Percentiles rank a stretch among this genome's conserved stretches.
These are phyloP conservation scores for Manihot esculenta DNA, from an alignment of 441 rosid species.

Conservation along the genomic window DNA sequence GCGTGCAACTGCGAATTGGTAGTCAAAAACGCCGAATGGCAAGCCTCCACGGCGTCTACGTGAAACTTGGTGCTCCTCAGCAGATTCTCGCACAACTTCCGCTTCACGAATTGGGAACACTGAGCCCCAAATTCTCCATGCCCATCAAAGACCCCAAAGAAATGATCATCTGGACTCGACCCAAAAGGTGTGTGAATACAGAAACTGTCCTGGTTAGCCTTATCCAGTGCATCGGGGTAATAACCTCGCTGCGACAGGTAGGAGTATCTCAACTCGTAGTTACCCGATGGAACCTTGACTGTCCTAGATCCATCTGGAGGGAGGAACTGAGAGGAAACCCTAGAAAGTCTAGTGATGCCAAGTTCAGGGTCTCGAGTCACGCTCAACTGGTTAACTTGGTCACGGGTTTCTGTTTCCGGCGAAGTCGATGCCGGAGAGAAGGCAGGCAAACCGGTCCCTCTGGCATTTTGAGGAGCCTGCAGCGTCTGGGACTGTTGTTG, in stretches of 20 bases:
- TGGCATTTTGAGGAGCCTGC: constrained; percentile 17
- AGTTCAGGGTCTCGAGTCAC: constrained; percentile 53
- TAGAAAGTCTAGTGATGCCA: constrained; percentile 77
- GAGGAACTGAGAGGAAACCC: constrained; percentile 93
- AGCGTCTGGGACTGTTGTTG: not conserved
- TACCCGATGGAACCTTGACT: constrained; percentile 55
- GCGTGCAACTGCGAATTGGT: constrained; percentile 81
- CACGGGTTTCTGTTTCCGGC: constrained; percentile 48
- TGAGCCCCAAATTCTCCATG: constrained; percentile 95
- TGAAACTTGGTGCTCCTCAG: constrained; percentile 61
- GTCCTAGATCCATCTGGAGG: constrained; percentile 86
- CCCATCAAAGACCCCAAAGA: constrained; percentile 97
- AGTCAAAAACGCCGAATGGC: constrained; percentile 58
- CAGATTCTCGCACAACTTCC: constrained; percentile 81
- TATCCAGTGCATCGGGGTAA: constrained; percentile 93
- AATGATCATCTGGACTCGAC: constrained; percentile 60
- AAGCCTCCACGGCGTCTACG: constrained; percentile 82
- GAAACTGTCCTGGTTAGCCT: constrained; percentile 97
- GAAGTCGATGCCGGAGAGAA: constrained; percentile 52
- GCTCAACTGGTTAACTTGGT: constrained; percentile 51
- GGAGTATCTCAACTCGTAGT: constrained; percentile 72
- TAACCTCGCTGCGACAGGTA: constrained; percentile 91
- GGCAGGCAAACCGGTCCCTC: constrained; percentile 46
- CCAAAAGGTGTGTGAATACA: constrained; percentile 96
- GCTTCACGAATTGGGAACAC: constrained; percentile 90